phyloP scores from a whole-genome alignment of 2,329 filamentous ascomycete genomes.

The Didymella glomerata region DNA sequence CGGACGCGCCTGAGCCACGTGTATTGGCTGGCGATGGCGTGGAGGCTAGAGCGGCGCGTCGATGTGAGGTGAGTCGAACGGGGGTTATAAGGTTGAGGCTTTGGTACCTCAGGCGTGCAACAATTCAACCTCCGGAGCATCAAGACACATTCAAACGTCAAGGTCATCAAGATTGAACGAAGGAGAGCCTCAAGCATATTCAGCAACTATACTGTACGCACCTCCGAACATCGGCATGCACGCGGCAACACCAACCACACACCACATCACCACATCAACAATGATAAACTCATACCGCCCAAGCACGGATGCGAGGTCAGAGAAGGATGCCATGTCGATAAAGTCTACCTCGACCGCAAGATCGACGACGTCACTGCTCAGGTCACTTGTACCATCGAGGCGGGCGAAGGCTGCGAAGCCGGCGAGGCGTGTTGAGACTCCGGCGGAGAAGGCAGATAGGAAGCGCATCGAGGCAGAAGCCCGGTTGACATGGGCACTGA shows the following conservation, averaged over 20 bases:
- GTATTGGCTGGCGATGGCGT: neutral
- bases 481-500: constrained; percentile 22
- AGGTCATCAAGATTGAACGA: too few species aligned
- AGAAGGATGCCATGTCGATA: constrained; percentile 30
- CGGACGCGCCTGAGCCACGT: neutral
- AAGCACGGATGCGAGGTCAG: constrained; percentile 6
- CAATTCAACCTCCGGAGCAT: neutral
- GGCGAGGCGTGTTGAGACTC: constrained; percentile 10
- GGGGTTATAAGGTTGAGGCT: neutral
- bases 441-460: constrained; percentile 24
- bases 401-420: constrained; percentile 5
- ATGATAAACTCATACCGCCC: constrained; percentile 14
- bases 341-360: constrained; percentile 37
- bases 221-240: neutral
- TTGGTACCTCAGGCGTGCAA: neutral
- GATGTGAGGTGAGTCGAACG: neutral
- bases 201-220: too few species aligned
- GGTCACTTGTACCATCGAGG: constrained; percentile 31
- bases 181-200: too few species aligned
- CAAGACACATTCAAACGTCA: neutral
- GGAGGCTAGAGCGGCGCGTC: neutral
- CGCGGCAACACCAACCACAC: neutral
- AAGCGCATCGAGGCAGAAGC: constrained; percentile 31
- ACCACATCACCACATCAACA: neutral
- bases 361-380: constrained; percentile 36